Conservation (phyloP, 2,329 filamentous ascomycete species). For the Fusarium pseudonygamai region DNA sequence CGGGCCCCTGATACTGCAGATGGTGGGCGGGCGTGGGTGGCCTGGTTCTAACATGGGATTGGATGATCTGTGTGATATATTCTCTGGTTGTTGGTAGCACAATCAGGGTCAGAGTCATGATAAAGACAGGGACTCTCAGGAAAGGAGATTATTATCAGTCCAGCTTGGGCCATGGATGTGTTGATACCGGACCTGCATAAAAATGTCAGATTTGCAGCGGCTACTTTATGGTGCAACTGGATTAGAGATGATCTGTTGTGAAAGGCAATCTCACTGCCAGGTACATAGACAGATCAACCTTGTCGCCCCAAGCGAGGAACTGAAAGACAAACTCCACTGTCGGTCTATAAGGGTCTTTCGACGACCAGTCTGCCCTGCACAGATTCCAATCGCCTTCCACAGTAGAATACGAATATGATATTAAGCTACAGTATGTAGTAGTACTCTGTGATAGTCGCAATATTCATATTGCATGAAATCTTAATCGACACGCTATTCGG, state of each 20-base stretch:
- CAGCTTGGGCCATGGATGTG: neutral
- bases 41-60: constrained; percentile 9
- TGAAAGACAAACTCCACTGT: neutral
- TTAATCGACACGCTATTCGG: neutral
- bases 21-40: constrained; percentile 14
- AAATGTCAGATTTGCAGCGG: neutral
- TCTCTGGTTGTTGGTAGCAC: constrained; percentile 5
- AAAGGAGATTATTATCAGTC: neutral
- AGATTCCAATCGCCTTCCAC: neutral
- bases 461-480: constrained; percentile 15
- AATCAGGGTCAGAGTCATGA: constrained; percentile 6
- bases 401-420: neutral
- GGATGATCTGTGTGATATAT: constrained; percentile 19
- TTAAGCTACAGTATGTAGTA: neutral
- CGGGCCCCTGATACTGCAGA: constrained; percentile 12
- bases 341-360: neutral
- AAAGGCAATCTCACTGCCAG: neutral
- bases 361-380: neutral
- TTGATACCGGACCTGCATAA: neutral
- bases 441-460: neutral
- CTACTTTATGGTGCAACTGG: neutral
- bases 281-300: neutral
- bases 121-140: neutral
- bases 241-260: neutral
- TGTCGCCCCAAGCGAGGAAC: neutral